Percentiles rank a stretch among this genome's conserved stretches.
phyloP scores from a whole-genome alignment of 768 basidiomycete species.

The Tylopilus intermedius region DNA sequence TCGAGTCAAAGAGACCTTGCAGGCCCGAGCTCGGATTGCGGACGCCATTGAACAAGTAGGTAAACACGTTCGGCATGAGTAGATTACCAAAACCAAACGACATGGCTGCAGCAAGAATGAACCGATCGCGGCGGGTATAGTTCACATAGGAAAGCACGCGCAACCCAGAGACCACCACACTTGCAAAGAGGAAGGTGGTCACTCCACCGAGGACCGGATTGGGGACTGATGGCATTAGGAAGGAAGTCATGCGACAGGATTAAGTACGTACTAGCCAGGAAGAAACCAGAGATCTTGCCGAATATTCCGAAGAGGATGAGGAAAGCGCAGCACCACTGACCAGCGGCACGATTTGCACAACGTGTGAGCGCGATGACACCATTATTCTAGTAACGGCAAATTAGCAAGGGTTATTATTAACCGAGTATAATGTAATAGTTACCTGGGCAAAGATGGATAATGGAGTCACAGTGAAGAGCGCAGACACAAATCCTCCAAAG shows the following conservation, averaged over 20 bases:
- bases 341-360: constrained; percentile 76
- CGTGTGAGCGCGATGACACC: constrained; percentile 81
- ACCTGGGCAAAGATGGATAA: constrained; percentile 74
- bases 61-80: constrained; percentile 60
- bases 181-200: constrained; percentile 82
- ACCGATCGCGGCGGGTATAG: constrained; percentile 63
- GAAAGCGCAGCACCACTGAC: constrained; percentile 75
- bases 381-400: constrained; percentile 49
- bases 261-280: constrained; percentile 57
- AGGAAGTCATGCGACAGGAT: background rate
- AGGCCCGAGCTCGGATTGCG: constrained; percentile 48
- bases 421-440: background rate
- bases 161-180: constrained; percentile 64
- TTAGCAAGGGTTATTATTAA: background rate
- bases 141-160: constrained; percentile 58
- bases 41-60: constrained; percentile 65
- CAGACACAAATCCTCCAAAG: constrained; percentile 74
- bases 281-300: constrained; percentile 79
- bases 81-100: constrained; percentile 70
- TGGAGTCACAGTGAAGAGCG: constrained; percentile 76
- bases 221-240: constrained; percentile 44
- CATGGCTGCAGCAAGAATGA: constrained; percentile 64
- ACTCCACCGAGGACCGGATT: constrained; percentile 80
- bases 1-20: constrained; percentile 67
- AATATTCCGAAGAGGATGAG: constrained; percentile 76